Conservation (phyloP, 306 rosid genomes). For the Rosa persica region DNA sequence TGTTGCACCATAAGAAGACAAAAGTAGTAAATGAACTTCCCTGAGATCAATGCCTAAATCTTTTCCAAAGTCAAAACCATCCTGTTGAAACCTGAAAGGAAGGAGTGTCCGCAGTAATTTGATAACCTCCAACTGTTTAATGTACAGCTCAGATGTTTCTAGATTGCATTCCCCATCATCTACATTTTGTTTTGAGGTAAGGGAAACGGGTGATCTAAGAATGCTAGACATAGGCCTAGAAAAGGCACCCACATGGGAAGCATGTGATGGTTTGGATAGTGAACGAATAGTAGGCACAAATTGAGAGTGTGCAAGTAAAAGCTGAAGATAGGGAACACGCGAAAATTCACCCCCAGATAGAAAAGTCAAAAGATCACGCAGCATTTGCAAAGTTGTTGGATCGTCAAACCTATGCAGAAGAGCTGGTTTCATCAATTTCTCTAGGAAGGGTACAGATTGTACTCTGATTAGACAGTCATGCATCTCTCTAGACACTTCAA, state of each 20-base stretch:
- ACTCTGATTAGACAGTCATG: conserved; percentile 45
- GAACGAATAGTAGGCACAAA: conserved; percentile 67
- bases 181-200: conserved; percentile 38
- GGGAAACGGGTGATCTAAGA: conserved; percentile 58
- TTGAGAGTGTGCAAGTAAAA: conserved; percentile 83
- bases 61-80: conserved; percentile 45
- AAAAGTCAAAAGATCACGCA: conserved; percentile 45
- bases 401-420: conserved; percentile 75
- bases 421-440: conserved; percentile 62
- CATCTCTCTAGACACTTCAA: conserved; percentile 54
- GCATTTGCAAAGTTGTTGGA: conserved; percentile 57
- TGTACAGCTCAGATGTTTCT: conserved; percentile 30
- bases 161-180: conserved; percentile 30
- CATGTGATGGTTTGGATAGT: conserved; percentile 34
- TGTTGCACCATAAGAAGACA: conserved; percentile 73
- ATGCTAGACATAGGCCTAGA: conserved; percentile 70
- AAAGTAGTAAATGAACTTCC: conserved; percentile 58
- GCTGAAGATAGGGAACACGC: conserved; percentile 56
- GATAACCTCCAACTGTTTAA: conserved; percentile 61
- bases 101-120: conserved; percentile 60
- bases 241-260: conserved; percentile 52
- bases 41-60: conserved; percentile 53
- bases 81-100: conserved; percentile 29
- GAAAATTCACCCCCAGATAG: conserved; percentile 59
- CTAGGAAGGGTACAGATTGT: conserved; percentile 62